Conservation (phyloP, 148 eudicot genomes). For the Rhododendron ferrugineum region DNA sequence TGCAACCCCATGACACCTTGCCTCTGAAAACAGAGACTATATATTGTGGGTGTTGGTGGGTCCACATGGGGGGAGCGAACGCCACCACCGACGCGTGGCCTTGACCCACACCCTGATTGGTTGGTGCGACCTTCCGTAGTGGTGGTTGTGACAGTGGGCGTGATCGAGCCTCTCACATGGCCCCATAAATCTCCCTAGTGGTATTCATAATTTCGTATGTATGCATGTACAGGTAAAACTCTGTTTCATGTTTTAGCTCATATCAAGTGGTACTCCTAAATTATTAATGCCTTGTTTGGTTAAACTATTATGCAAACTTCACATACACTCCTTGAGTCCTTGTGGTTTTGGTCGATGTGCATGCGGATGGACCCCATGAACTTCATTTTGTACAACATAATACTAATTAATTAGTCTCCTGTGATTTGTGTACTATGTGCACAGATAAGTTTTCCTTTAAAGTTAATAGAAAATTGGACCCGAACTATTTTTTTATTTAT, state of each 20-base stretch:
- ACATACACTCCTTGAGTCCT: neutral
- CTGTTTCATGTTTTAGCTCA: neutral
- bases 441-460: too few relatives aligned
- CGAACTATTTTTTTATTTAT: too few relatives aligned
- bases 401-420: too few relatives aligned
- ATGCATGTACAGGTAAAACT: neutral
- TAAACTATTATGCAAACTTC: neutral
- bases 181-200: conserved; percentile 5
- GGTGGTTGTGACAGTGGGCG: conserved; percentile 11
- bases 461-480: too few relatives aligned
- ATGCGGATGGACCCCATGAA: too few relatives aligned
- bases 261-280: neutral
- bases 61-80: neutral
- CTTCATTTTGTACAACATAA: too few relatives aligned
- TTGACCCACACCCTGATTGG: neutral
- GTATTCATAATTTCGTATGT: neutral
- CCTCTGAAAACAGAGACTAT: neutral
- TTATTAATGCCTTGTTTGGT: neutral
- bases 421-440: too few relatives aligned
- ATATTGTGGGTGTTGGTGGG: conserved; percentile 8
- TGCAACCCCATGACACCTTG: conserved; percentile 3
- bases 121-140: neutral
- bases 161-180: conserved; percentile 5
- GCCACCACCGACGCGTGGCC: conserved; percentile 2
- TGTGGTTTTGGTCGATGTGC: neutral